A percentile compares a stretch with the other conserved stretches of the same genome.
phyloP scores from a whole-genome alignment of 495 filamentous ascomycete genomes.

The Cercophora sp. region DNA sequence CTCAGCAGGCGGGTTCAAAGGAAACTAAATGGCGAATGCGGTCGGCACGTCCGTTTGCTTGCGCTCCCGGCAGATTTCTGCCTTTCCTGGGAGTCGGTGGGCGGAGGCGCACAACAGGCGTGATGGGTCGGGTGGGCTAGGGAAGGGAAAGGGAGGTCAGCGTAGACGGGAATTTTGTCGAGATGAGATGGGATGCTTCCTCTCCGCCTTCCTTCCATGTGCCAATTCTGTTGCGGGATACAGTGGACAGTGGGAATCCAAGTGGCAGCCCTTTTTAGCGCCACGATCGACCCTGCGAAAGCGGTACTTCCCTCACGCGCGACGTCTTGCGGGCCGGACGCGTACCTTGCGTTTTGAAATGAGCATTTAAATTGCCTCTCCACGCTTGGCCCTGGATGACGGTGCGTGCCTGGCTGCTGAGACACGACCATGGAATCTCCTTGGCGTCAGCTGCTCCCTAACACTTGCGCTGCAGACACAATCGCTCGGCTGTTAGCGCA shows the following conservation, averaged over 20 bases:
- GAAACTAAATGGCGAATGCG: no score
- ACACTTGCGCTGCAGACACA: not conserved
- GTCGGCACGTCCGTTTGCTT: not conserved
- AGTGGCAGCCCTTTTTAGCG: not conserved
- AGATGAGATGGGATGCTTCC: conserved; percentile 6
- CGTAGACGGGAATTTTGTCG: not conserved
- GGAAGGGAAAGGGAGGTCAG: not conserved
- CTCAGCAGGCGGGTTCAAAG: not conserved
- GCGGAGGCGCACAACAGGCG: conserved; percentile 2
- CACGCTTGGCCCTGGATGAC: conserved; percentile 2
- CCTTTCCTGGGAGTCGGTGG: not conserved
- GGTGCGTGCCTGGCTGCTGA: conserved; percentile 3
- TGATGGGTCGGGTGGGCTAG: not conserved
- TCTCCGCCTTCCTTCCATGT: not conserved
- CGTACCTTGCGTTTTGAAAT: conserved; percentile 12
- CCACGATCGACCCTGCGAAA: not conserved
- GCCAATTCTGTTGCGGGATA: not conserved
- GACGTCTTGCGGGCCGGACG: conserved; percentile 4
- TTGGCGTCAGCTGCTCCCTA: not conserved
- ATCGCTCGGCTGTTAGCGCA: not conserved
- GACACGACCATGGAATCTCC: not conserved
- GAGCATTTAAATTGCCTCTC: conserved; percentile 15
- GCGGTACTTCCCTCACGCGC: conserved; percentile 1
- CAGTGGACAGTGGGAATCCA: not conserved
- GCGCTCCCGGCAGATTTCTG: not conserved